phyloP scores from a whole-genome alignment of 805 yeast genomes.

The Hanseniaspora osmophila region DNA sequence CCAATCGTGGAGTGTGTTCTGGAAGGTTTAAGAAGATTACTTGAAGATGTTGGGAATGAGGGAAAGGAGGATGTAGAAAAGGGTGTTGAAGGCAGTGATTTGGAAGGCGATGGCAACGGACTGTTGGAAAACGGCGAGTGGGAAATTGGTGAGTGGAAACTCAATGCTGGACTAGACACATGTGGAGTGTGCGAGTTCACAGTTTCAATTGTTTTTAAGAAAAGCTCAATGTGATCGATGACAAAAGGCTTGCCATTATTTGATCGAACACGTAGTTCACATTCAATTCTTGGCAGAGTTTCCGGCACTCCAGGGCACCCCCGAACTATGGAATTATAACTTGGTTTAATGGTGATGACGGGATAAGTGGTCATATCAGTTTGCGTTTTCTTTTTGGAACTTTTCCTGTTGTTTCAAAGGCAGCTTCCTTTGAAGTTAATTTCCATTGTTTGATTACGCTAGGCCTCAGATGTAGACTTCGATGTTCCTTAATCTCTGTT shows the following conservation, averaged over 20 bases:
- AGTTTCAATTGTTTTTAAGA: slow-evolving; percentile 36
- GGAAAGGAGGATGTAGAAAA: not conserved
- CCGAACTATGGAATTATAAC: slow-evolving; percentile 37
- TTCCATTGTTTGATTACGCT: not conserved
- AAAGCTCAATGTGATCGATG: slow-evolving; percentile 34
- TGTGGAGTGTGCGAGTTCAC: slow-evolving; percentile 20
- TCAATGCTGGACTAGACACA: slow-evolving; percentile 5
- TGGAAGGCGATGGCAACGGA: slow-evolving; percentile 17
- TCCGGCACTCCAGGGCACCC: slow-evolving; percentile 63
- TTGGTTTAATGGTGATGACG: slow-evolving; percentile 30
- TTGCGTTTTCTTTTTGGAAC: not conserved
- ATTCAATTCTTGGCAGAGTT: slow-evolving; percentile 44
- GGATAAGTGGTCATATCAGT: slow-evolving; percentile 10
- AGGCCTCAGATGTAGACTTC: not conserved
- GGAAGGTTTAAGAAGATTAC: not conserved
- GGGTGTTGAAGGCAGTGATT: not conserved
- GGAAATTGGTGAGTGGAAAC: slow-evolving; percentile 2
- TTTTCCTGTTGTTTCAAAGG: not conserved
- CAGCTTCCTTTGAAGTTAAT: not conserved
- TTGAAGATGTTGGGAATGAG: not conserved
- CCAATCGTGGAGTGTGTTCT: not conserved
- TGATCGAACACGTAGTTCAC: slow-evolving; percentile 41
- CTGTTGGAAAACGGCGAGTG: too few relatives aligned
- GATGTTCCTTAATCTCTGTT: not conserved
- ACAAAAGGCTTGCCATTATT: slow-evolving; percentile 32